phyloP scores from a whole-genome alignment of 805 yeast genomes.

The Ogataea methanolica region DNA sequence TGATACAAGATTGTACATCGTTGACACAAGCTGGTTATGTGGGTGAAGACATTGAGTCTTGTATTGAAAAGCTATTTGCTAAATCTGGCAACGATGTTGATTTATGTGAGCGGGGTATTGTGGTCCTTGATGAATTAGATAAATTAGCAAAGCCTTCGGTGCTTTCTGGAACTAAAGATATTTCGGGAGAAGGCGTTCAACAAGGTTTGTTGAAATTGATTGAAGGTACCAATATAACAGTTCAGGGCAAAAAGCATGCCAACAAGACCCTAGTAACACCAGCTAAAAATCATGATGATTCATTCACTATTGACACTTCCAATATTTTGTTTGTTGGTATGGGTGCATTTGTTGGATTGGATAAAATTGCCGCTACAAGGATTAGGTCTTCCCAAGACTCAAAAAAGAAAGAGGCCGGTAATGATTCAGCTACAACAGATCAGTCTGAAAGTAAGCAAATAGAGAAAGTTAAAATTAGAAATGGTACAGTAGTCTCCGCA shows the following conservation, averaged over 20 bases:
- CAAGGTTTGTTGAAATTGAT: slow-evolving; percentile 53
- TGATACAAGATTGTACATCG: slow-evolving; percentile 59
- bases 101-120: slow-evolving; percentile 51
- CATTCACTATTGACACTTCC: slow-evolving; percentile 48
- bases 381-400: slow-evolving; percentile 17
- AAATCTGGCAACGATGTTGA: slow-evolving; percentile 48
- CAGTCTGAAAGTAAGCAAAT: slow-evolving; percentile 21
- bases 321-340: slow-evolving; percentile 51
- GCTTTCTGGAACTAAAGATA: slow-evolving; percentile 48
- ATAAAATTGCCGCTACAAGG: slow-evolving; percentile 41
- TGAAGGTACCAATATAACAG: slow-evolving; percentile 50
- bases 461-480: slow-evolving; percentile 32
- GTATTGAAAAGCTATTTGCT: slow-evolving; percentile 47
- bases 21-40: slow-evolving; percentile 62
- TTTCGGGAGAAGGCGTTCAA: slow-evolving; percentile 63
- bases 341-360: slow-evolving; percentile 63
- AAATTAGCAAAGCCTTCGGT: slow-evolving; percentile 48
- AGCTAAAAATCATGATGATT: slow-evolving; percentile 26
- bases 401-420: slow-evolving; percentile 3
- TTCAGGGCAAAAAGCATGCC: slow-evolving; percentile 30
- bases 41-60: slow-evolving; percentile 59
- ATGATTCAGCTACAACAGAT: not conserved
- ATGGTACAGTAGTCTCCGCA: slow-evolving; percentile 37
- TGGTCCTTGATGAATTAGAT: slow-evolving; percentile 58
- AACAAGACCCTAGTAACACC: slow-evolving; percentile 10